These are phyloP conservation scores for Backusella australiensis DNA, from an alignment of 192 early-diverging fungal genomes.

Conservation along the genomic window DNA sequence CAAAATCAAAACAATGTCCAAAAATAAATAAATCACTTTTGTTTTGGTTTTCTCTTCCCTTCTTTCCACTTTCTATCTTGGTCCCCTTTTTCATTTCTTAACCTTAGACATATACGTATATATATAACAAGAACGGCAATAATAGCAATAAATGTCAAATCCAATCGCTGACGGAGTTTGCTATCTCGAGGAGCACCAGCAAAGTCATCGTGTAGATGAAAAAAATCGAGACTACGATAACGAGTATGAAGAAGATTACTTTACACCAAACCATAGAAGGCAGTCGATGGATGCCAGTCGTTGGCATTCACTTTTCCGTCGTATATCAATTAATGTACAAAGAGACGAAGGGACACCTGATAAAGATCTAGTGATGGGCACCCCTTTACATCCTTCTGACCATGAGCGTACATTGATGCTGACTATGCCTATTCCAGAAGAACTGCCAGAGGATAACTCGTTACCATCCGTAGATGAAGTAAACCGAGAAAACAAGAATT, in stretches of 20 bases:
- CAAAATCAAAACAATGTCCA: slow-evolving; percentile 7
- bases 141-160: background rate
- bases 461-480: slow-evolving; percentile 33
- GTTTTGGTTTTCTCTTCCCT: background rate
- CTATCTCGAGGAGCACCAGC: background rate
- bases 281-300: background rate
- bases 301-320: slow-evolving; percentile 22
- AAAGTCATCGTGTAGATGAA: background rate
- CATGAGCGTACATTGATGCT: slow-evolving; percentile 22
- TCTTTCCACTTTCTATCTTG: background rate
- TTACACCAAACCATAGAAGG: background rate
- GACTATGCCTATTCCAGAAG: slow-evolving; percentile 11
- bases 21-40: background rate
- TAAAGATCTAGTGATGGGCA: slow-evolving; percentile 7
- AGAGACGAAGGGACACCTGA: slow-evolving; percentile 23
- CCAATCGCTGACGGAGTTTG: background rate
- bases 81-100: background rate
- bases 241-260: background rate
- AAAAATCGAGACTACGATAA: background rate
- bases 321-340: slow-evolving; percentile 26
- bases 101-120: background rate
- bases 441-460: slow-evolving; percentile 13
- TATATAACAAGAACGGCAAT: background rate
- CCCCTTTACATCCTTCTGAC: slow-evolving; percentile 12
- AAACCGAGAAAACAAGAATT: slow-evolving; percentile 2